Percentiles rank a stretch among this genome's conserved stretches.
These are phyloP conservation scores for Avicennia marina DNA, from an alignment of 257 asterid species.

Conservation along the genomic window DNA sequence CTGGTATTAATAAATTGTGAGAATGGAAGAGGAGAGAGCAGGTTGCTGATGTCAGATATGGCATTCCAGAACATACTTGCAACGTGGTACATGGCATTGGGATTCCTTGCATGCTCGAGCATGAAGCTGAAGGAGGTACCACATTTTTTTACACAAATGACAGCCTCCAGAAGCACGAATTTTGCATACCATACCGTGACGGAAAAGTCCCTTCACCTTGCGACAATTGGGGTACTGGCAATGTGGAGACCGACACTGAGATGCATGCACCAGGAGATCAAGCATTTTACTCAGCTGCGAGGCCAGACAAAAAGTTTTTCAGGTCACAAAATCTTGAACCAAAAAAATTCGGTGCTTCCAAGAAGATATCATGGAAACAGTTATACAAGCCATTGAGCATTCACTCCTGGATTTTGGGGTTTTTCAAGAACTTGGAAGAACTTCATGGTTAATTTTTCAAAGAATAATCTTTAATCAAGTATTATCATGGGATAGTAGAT, in stretches of 20 bases:
- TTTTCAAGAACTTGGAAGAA: too few species aligned
- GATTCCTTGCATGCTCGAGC: conserved; percentile 95
- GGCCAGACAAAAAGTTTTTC: conserved; percentile 21
- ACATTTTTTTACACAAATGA: conserved; percentile 86
- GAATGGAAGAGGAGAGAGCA: background rate
- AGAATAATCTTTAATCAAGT: too few species aligned
- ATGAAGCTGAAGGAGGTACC: conserved; percentile 96
- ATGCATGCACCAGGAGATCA: conserved; percentile 92
- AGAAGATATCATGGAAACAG: background rate
- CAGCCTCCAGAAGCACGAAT: conserved; percentile 92
- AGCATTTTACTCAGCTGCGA: conserved; percentile 94
- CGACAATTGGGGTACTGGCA: conserved; percentile 93
- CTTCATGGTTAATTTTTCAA: too few species aligned
- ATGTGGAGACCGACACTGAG: conserved; percentile 73
- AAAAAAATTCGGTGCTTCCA: background rate
- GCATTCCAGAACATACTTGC: conserved; percentile 59
- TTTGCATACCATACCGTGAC: conserved; percentile 88
- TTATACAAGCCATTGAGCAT: too few species aligned
- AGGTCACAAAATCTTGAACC: conserved; percentile 2
- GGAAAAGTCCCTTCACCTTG: conserved; percentile 95
- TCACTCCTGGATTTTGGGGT: too few species aligned
- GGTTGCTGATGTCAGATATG: background rate
- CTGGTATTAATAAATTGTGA: background rate
- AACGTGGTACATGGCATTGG: conserved; percentile 84
- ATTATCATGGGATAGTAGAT: too few species aligned